Evolutionary conservation across 139 green algal species (phyloP).

Genomic region (Chlorella sp.): DNA sequence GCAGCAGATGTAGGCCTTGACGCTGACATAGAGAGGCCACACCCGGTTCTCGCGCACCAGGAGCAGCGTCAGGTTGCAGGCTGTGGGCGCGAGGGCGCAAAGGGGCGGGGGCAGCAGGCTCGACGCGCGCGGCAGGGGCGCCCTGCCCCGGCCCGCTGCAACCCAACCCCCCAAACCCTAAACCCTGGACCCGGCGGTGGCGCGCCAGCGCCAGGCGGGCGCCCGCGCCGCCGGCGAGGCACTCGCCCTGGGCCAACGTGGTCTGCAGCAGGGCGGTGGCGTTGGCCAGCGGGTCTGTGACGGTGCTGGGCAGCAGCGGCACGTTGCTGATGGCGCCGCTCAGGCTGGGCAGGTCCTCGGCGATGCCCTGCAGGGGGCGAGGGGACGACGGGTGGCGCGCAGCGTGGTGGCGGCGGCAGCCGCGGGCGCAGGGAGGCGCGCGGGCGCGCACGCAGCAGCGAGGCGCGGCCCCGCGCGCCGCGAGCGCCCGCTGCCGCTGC

Average conservation of each 20-base stretch:
- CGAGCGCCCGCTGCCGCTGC: no score
- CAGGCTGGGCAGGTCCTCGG: slow-evolving; percentile 4
- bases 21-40: slow-evolving; percentile 1
- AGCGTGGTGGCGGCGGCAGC: neutral
- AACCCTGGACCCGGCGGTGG: no score
- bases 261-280: neutral
- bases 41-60: slow-evolving; percentile 4
- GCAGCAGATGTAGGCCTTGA: slow-evolving; percentile 10
- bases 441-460: neutral
- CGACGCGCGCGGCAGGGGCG: no score
- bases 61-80: slow-evolving; percentile 14
- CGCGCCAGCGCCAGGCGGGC: neutral
- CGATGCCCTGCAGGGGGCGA: neutral
- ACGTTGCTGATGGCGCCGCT: neutral
- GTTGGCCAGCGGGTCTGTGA: neutral
- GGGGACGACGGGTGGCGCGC: neutral
- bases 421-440: neutral
- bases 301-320: slow-evolving; percentile 1
- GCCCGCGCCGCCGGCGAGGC: no score
- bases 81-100: neutral
- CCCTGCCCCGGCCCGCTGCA: no score
- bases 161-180: no score
- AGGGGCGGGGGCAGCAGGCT: no score
- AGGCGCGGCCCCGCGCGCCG: no score
- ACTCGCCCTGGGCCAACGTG: neutral